Evolutionary conservation across 1,139 yeast genomes (phyloP), one percentile per base, ranked within the genome.

Genomic region (Zygosaccharomyces pseudobailii): DNA sequence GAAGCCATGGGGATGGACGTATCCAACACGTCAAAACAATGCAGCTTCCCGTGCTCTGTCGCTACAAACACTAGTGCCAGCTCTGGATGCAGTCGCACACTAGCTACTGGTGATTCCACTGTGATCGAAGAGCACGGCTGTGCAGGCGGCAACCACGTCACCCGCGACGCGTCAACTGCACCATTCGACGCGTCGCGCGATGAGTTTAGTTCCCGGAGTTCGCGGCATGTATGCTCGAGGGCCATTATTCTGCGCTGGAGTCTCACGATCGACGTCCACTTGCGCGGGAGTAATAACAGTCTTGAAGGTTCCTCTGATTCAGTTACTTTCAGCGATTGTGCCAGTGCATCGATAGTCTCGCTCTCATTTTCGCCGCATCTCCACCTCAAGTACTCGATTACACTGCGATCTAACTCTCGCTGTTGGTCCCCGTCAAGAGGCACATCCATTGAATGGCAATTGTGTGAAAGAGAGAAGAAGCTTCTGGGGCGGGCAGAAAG

Each of bases 241-340:
- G 84, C 94, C 48, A 84, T 70, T 40, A 89, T 82, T 58, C 80
- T 78, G 53, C 83, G 78, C 66, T 90, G 97, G 36, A 90, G 71
- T 45, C 96, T 71, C 31, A 87, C 73, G 5, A 90, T 94, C 0
- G 95, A 84, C 0, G 86, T 76, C 97, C 97, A 90, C 68, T 89
- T 90, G 68, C 84, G 86, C 57, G 87, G 94, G 37, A 90, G 71
- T 43, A 84, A 21, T 25, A 51, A 9, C 24, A 9, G 10, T 28
- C 33, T 20, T 3, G 36, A 20, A 8, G 35, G 8, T 5, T 42
- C 34, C 9, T 13, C 27, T 7, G 22, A 10, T 5, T 32, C 9
- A 3, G 39, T 21, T 24, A 28, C 22, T 7, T 35, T 35, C 8
- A 42, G 20, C n/a, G 19, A 9, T 3, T 25, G 27, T 10, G 37